Evolutionary conservation across 768 basidiomycete species (phyloP).

Genomic region (Hydnomerulius pinastri): DNA sequence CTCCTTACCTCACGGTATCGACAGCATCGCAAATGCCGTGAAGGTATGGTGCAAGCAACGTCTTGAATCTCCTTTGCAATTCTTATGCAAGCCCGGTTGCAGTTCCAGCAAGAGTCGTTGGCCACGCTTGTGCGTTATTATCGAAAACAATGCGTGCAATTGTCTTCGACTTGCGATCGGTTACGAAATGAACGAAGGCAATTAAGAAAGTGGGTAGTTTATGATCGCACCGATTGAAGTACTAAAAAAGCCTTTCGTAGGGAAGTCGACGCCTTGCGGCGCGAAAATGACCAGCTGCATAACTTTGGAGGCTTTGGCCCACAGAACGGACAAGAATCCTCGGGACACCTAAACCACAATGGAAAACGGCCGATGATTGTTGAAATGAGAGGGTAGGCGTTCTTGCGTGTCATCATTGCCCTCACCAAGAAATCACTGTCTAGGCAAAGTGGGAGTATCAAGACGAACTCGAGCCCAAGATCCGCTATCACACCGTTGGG

Average conservation of each 20-base stretch:
- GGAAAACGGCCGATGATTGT: slow-evolving; percentile 64
- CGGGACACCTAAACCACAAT: slow-evolving; percentile 50
- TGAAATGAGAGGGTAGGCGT: slow-evolving; percentile 44
- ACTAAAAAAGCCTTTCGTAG: slow-evolving; percentile 40
- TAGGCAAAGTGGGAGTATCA: slow-evolving; percentile 24
- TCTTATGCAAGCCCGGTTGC: neutral
- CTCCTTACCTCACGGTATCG: slow-evolving; percentile 59
- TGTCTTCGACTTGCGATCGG: slow-evolving; percentile 33
- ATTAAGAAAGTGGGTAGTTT: slow-evolving; percentile 58
- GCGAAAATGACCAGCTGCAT: slow-evolving; percentile 53
- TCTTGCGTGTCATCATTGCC: neutral
- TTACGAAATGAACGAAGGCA: slow-evolving; percentile 40
- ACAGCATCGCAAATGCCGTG: slow-evolving; percentile 63
- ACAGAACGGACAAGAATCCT: slow-evolving; percentile 32
- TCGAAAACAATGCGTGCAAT: slow-evolving; percentile 55
- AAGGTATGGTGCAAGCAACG: slow-evolving; percentile 48
- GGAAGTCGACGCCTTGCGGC: slow-evolving; percentile 46
- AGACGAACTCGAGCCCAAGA: slow-evolving; percentile 61
- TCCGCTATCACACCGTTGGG: slow-evolving; percentile 55
- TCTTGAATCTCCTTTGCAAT: neutral
- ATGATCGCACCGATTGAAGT: too few relatives aligned
- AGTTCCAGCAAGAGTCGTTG: slow-evolving; percentile 84
- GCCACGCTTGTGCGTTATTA: slow-evolving; percentile 67
- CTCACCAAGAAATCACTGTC: neutral
- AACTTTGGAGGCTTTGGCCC: slow-evolving; percentile 29